Conservation (phyloP, 257 asterid genomes). For the Osmanthus fragrans region DNA sequence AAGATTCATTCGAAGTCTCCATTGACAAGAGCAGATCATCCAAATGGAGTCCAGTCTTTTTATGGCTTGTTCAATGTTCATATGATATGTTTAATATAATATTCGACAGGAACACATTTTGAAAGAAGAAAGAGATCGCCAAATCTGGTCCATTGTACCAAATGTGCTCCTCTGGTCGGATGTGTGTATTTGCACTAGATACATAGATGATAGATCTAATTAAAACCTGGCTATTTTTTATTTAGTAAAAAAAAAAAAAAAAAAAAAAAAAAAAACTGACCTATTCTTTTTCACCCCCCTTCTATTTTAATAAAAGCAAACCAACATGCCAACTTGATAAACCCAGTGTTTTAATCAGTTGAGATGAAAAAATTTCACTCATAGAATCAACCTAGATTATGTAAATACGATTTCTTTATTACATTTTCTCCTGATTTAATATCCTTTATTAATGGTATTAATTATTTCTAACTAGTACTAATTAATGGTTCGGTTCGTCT, state of each 20-base stretch:
- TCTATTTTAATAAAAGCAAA: not conserved
- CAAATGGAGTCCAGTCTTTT: not conserved
- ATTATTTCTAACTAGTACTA: not conserved
- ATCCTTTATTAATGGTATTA: not conserved
- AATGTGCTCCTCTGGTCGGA: too few relatives aligned
- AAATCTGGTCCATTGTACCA: too few relatives aligned
- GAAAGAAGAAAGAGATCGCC: not conserved
- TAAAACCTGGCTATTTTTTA: not conserved
- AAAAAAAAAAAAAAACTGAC: too few relatives aligned
- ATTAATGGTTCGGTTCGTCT: conserved; percentile 4
- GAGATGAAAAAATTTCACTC: not conserved
- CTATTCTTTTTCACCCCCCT: not conserved
- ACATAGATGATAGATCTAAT: not conserved
- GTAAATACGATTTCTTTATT: not conserved
- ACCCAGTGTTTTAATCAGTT: not conserved
- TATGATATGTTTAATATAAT: too few relatives aligned
- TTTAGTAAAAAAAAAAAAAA: too few relatives aligned
- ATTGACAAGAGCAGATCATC: not conserved
- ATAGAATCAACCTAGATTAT: not conserved
- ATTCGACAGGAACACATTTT: not conserved
- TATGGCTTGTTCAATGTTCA: not conserved
- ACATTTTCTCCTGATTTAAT: not conserved
- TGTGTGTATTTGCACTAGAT: too few relatives aligned
- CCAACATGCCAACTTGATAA: not conserved
- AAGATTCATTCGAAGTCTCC: not conserved